Conservation (phyloP, 768 basidiomycete genomes). For the Mycena galericulata region DNA sequence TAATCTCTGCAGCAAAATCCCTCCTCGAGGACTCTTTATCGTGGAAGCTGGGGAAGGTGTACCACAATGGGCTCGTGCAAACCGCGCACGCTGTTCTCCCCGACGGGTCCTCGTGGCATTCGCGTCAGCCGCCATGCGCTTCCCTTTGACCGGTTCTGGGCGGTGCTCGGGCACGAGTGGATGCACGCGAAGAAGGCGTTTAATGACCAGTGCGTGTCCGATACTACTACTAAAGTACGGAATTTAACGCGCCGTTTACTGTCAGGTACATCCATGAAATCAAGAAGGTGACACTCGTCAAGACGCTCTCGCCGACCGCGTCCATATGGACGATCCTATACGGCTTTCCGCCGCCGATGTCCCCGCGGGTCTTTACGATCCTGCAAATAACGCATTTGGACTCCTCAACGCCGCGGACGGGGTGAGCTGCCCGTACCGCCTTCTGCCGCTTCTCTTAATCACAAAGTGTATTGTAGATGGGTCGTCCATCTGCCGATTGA, state of each 20-base stretch:
- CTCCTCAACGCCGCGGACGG: conserved; percentile 3
- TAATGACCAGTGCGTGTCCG: conserved; percentile 14
- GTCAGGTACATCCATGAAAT: conserved; percentile 19
- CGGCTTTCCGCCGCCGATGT: conserved; percentile 9
- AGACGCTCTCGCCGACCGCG: conserved; percentile 12
- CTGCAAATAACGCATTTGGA: conserved; percentile 16
- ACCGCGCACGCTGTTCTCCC: not conserved
- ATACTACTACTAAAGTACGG: not conserved
- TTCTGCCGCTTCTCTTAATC: not conserved
- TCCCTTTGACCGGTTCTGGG: conserved; percentile 16
- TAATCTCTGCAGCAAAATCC: conserved; percentile 3
- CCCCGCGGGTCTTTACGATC: conserved; percentile 14
- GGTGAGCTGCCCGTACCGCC: not conserved
- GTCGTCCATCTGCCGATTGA: conserved; percentile 13
- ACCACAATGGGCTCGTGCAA: conserved; percentile 1
- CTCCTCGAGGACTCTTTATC: conserved; percentile 6
- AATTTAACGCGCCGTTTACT: not conserved
- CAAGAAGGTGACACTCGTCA: conserved; percentile 5
- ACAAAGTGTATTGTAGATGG: not conserved
- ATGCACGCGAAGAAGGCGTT: conserved; percentile 18
- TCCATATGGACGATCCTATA: conserved; percentile 9
- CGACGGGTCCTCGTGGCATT: conserved; percentile 9
- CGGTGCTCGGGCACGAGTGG: conserved; percentile 13
- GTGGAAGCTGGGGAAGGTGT: conserved; percentile 12
- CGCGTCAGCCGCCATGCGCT: conserved; percentile 10